phyloP scores from a whole-genome alignment of 1,284 basidiomycete genomes.

The Boletus calvinii region DNA sequence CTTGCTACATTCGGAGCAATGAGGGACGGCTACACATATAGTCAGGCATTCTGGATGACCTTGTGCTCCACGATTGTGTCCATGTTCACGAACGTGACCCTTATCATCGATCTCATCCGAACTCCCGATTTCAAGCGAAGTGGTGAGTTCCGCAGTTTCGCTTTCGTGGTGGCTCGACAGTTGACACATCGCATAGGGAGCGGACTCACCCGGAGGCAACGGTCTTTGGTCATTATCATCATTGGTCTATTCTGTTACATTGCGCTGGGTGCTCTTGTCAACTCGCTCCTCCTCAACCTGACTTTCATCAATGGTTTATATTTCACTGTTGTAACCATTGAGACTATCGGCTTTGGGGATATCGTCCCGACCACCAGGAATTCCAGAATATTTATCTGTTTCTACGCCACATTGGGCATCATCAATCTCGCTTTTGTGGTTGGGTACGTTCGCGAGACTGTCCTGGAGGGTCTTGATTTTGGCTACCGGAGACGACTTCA shows the following conservation, averaged over 20 bases:
- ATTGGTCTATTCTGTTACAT: conserved; percentile 75
- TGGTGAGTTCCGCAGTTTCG: conserved; percentile 42
- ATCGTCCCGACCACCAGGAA: conserved; percentile 52
- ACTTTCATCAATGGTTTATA: conserved; percentile 69
- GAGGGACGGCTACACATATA: conserved; percentile 70
- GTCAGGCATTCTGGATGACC: conserved; percentile 79
- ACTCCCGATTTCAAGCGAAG: conserved; percentile 67
- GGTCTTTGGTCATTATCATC: conserved; percentile 74
- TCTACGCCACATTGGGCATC: conserved; percentile 61
- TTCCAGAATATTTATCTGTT: conserved; percentile 55
- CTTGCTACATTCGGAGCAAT: conserved; percentile 66
- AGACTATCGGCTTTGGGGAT: conserved; percentile 82
- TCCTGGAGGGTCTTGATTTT: conserved; percentile 67
- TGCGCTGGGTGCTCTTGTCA: conserved; percentile 63
- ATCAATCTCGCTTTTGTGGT: conserved; percentile 65
- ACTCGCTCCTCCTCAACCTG: conserved; percentile 57
- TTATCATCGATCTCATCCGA: conserved; percentile 60
- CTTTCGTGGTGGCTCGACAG: not conserved
- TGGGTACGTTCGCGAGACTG: conserved; percentile 64
- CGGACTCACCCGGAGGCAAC: conserved; percentile 78
- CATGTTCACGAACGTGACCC: conserved; percentile 64
- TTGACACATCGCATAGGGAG: conserved; percentile 46
- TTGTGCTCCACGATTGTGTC: conserved; percentile 75
- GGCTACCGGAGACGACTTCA: conserved; percentile 56
- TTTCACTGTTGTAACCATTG: conserved; percentile 68